Evolutionary conservation across 2,329 filamentous ascomycete species (phyloP), one percentile per base, ranked within the genome.

Genomic region (Monilinia vaccinii-corymbosi): DNA sequence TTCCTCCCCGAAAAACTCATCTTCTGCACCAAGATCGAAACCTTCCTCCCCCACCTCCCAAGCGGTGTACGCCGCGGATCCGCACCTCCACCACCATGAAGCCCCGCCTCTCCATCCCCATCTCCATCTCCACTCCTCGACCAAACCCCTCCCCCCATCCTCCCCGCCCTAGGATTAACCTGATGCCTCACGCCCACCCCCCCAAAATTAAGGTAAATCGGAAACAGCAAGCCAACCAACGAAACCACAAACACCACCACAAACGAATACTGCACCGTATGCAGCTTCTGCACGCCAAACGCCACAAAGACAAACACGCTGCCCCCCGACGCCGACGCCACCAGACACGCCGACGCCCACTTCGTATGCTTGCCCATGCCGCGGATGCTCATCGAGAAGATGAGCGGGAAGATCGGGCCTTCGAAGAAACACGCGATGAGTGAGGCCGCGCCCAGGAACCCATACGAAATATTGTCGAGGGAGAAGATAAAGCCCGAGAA

Each of bases 341-440:
- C 89, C 64, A 95, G 85, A 72, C 84, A 89, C 1, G 87, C 87
- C 0, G 87, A 86, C 0, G 87, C 89, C 51, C 86, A 81, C 75
- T 95, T 95, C 4, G 88, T 91, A 65, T 89, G 81, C n/a, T 82
- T 80, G 0, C 91, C 91, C 53, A 95, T 82, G 0, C 91, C 90
- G 3, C 89, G 83, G 61, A 96, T 85, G 3, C 87, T 88, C 14
- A 94, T 80, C 4, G 88, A 85, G 66, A 91, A 91, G 62, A 94
- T 85, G 1, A 92, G 84, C 0, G 91, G 91, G 78, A 89, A 96
- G 66, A 90, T 83, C 56, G 91, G 89, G 0, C 86, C 88, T 72
- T 93, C 89, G 69, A 89, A 90, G 73, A 95, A 90, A 65, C 90
- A 86, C 64, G 88, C 87, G 32, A 92, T 67, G 44, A 86, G 77